Evolutionary conservation across 1,284 basidiomycete genomes (phyloP).

Genomic region (Pseudozyma pruni): DNA sequence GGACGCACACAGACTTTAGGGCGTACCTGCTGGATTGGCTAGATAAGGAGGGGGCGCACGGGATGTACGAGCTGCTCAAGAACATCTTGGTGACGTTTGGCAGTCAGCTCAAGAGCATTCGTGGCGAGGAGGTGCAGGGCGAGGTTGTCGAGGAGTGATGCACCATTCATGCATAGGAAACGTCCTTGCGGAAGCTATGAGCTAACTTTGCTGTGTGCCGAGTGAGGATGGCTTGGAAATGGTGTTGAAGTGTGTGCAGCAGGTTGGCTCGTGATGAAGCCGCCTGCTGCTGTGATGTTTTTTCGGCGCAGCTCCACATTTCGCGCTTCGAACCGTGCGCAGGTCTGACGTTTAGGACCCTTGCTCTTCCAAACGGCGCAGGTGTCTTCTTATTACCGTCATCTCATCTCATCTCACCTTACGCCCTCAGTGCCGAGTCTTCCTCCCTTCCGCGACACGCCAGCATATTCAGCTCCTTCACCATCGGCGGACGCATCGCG

Average conservation of each 20-base stretch:
- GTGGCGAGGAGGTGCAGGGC: constrained; percentile 9
- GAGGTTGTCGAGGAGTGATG: too few species aligned
- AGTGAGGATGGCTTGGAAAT: too few species aligned
- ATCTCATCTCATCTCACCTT: background rate
- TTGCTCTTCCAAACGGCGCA: too few species aligned
- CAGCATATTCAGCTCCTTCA: too few species aligned
- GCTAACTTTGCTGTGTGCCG: too few species aligned
- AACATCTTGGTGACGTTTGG: constrained; percentile 38
- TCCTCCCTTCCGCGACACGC: too few species aligned
- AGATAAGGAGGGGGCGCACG: constrained; percentile 27
- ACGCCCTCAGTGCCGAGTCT: too few species aligned
- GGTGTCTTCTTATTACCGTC: background rate
- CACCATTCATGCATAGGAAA: too few species aligned
- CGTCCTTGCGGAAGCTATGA: too few species aligned
- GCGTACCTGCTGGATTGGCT: constrained; percentile 45
- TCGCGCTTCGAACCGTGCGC: background rate
- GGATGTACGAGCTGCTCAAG: constrained; percentile 43
- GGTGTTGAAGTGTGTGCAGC: too few species aligned
- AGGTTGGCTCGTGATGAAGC: background rate
- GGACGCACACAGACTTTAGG: constrained; percentile 43
- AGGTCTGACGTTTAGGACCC: background rate
- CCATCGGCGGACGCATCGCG: too few species aligned
- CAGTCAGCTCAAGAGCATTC: constrained; percentile 26
- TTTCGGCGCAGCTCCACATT: background rate
- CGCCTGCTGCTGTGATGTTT: background rate